A percentile compares a stretch with the other conserved stretches of the same genome.
phyloP scores from a whole-genome alignment of 2,329 filamentous ascomycete genomes.

The Teratosphaeria pseudoeucalypti region DNA sequence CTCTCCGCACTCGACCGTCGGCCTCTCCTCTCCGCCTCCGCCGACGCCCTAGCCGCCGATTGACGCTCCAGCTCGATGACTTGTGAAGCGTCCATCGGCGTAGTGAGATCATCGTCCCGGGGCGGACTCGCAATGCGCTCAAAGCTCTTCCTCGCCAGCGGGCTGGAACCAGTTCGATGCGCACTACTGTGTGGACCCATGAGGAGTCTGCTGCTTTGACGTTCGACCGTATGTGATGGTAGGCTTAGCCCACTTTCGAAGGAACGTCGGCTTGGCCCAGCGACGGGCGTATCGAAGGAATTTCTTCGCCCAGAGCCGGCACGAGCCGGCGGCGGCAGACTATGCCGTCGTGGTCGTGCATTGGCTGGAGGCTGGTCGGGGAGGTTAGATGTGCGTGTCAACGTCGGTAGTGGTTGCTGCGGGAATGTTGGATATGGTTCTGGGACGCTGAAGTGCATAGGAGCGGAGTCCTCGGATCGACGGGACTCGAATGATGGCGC shows the following conservation, averaged over 20 bases:
- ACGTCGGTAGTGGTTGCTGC: neutral
- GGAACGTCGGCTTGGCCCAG: neutral
- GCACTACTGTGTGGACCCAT: conserved; percentile 1
- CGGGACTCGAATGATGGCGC: conserved; percentile 1
- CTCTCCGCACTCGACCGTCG: neutral
- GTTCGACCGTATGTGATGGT: neutral
- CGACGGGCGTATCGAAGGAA: neutral
- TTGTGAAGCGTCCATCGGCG: conserved; percentile 4
- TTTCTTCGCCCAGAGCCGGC: neutral
- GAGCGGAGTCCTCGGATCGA: conserved; percentile 7
- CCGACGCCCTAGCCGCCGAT: conserved; percentile 1
- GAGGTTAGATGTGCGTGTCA: neutral
- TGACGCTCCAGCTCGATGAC: conserved; percentile 6
- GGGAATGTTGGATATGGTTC: conserved; percentile 5
- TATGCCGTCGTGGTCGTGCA: neutral
- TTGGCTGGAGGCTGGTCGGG: neutral
- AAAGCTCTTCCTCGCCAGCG: conserved; percentile 36
- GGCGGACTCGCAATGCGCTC: conserved; percentile 7
- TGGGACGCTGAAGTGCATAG: conserved; percentile 13
- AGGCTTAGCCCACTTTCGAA: neutral
- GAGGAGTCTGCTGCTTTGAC: neutral
- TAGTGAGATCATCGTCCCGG: neutral
- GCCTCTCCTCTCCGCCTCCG: conserved; percentile 2
- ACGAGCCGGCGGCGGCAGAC: neutral
- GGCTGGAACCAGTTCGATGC: conserved; percentile 31